These are phyloP conservation scores for Leucoagaricus sp. DNA, from an alignment of 1,284 basidiomycete genomes.

Conservation along the genomic window DNA sequence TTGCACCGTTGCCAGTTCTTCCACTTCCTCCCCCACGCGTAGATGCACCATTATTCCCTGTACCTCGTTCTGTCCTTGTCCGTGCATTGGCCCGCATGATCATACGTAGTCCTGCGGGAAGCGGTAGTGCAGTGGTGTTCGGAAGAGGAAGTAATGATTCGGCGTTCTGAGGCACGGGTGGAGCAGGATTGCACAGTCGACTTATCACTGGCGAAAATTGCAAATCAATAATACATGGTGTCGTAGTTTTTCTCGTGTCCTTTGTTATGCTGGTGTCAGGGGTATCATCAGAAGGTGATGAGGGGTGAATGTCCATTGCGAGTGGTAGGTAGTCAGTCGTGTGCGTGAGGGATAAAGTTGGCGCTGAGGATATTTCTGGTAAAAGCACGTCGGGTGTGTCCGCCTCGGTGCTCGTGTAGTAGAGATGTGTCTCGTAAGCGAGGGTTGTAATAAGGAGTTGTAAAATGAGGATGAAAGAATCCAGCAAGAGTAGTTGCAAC, in stretches of 20 bases:
- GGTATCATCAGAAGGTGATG: conserved; percentile 19
- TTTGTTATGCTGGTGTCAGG: conserved; percentile 14
- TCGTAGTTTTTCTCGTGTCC: conserved; percentile 23
- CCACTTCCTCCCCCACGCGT: conserved; percentile 15
- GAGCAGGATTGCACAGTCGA: conserved; percentile 55
- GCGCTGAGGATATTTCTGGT: conserved; percentile 28
- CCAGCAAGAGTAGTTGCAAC: conserved; percentile 61
- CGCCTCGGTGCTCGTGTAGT: conserved; percentile 28
- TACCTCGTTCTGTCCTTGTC: conserved; percentile 21
- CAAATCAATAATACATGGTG: conserved; percentile 54
- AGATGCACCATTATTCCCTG: conserved; percentile 8
- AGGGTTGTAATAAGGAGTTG: conserved; percentile 65
- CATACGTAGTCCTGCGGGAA: conserved; percentile 53
- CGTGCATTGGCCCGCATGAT: conserved; percentile 46
- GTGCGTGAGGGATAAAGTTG: conserved; percentile 13
- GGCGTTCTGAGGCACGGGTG: conserved; percentile 33
- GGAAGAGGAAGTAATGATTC: conserved; percentile 56
- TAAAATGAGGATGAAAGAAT: conserved; percentile 63
- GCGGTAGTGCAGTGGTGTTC: conserved; percentile 55
- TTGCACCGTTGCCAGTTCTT: conserved; percentile 20
- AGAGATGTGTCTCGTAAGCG: conserved; percentile 59
- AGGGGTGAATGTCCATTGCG: conserved; percentile 22
- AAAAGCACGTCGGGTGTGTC: conserved; percentile 35
- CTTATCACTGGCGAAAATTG: conserved; percentile 50
- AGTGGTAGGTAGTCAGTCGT: conserved; percentile 25